Conservation (phyloP, 352 stramenopile genomes). For the Bremia lactucae region DNA sequence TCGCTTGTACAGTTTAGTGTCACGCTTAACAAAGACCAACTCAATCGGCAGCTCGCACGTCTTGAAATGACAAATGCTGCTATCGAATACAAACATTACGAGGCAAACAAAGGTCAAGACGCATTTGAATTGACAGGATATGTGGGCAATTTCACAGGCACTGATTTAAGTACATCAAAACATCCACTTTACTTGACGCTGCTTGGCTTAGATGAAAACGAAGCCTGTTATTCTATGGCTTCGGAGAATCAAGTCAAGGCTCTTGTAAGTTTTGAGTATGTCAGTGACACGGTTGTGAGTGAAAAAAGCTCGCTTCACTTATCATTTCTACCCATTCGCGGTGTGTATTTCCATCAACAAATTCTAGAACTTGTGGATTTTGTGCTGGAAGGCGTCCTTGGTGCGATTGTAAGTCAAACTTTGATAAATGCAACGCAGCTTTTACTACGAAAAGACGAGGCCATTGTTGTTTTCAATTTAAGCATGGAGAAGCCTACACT, state of each 20-base stretch:
- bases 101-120: conserved; percentile 10
- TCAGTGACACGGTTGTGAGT: conserved; percentile 6
- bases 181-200: conserved; percentile 54
- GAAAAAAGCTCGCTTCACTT: conserved; percentile 41
- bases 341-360: conserved; percentile 84
- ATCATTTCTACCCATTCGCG: conserved; percentile 49
- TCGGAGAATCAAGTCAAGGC: conserved; percentile 6
- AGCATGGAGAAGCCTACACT: conserved; percentile 47
- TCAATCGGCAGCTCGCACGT: conserved; percentile 51
- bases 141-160: conserved; percentile 64
- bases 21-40: conserved; percentile 77
- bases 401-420: conserved; percentile 58
- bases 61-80: conserved; percentile 46
- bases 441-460: conserved; percentile 51
- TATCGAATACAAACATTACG: conserved; percentile 32
- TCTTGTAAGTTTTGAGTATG: conserved; percentile 20
- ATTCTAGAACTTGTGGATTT: conserved; percentile 75
- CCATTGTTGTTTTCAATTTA: conserved; percentile 41
- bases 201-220: conserved; percentile 43
- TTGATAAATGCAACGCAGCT: conserved; percentile 61
- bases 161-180: conserved; percentile 62
- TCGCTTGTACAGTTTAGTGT: conserved; percentile 68
- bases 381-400: conserved; percentile 70
- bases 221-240: conserved; percentile 5
- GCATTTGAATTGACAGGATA: conserved; percentile 27